Evolutionary conservation across 2,329 filamentous ascomycete genomes (phyloP), one percentile per base, ranked within the genome.

Genomic region (Xylaria polymorpha): DNA sequence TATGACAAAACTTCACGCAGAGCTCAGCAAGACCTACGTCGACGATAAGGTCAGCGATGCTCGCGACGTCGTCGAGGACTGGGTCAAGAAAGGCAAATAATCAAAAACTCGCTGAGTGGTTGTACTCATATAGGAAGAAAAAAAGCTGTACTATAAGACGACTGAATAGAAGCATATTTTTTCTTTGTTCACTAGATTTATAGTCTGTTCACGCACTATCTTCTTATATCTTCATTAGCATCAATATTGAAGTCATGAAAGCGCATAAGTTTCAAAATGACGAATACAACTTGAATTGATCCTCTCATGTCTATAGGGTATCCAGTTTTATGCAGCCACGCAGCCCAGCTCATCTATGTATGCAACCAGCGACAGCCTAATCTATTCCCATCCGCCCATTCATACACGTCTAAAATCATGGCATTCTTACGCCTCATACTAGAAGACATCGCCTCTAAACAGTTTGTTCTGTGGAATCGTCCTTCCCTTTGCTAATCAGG

Each of bases 61-160:
- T 67, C 88, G 94, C 75, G 91, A 94, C 81, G 86, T 87, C 59
- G 84, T 98, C 67, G 94, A 98, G 85, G 90, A 89, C 70, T 96
- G 94, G 94, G 93, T 98, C 64, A 93, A 89, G 85, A 94, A 97
- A 87, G 94, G 94, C 66, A 92, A 92, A 86, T 94, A 87, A 84
- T 76, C 18, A 55, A 58, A 51, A 25, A 15, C 18, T 25, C 20
- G 29, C 32, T 35, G 55, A 63, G 57, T 55, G 37, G n/a, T 20
- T 70, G 58, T 64, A 63, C 46, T 37, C 35, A 32, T 39, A 63
- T 18, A 51, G 14, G 39, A 58, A 63, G 44, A 67, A 64, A 37
- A 35, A 43, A 56, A 44, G 61, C 73, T 77, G 76, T 77, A 77
- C 71, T 70, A 74, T 73, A 74, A 74, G 67, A 76, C 64, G 71